Evolutionary conservation across 2,329 filamentous ascomycete species (phyloP), one percentile per base, ranked within the genome.

Genomic region (Madurella fahalii): DNA sequence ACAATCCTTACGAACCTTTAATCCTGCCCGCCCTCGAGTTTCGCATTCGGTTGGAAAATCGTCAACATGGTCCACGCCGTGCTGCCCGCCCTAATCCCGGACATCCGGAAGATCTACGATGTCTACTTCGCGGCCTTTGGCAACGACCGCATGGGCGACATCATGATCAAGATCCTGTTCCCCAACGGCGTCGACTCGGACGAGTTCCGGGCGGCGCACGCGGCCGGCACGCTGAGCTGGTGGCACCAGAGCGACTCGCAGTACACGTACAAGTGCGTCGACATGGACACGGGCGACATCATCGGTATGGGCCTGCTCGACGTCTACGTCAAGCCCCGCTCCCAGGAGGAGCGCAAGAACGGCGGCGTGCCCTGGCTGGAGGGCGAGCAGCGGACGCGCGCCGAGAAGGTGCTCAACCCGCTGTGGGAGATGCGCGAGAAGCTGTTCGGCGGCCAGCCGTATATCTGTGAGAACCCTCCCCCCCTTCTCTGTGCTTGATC

Each of bases 301-400:
- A 67, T 77, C 20, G 77, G 76, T 48, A 78, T 79, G 72, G 74
- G 70, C 2, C 69, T 78, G 13, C 72, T 70, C 59, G 74, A 79
- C 55, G 65, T 74, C 7, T 75, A 74, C 58, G 52, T 74, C 47
- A 56, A 60, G 9, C 65, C 70, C 63, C 65, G 72, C 15, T 65
- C 67, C 13, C 66, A 69, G 3, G 73, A 74, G 56, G 73, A 77
- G 57, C 71, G 75, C 60, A 67, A 67, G 50, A 74, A 72, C 54
- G 70, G 69, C 5, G 74, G 75, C 39, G 70, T 78, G 15, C 67
- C 68, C 9, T 79, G 75, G 75, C 65, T 79, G 20, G 61, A 75
- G 56, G 75, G 76, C 4, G 68, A 72, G 45, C 67, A 76, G 40
- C 64, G 69, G n/a, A 69, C 72, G 54, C 65, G 71, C 40, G 75